These are phyloP conservation scores for Trichaptum fuscoviolaceum DNA, from an alignment of 768 basidiomycete genomes.

Conservation along the genomic window DNA sequence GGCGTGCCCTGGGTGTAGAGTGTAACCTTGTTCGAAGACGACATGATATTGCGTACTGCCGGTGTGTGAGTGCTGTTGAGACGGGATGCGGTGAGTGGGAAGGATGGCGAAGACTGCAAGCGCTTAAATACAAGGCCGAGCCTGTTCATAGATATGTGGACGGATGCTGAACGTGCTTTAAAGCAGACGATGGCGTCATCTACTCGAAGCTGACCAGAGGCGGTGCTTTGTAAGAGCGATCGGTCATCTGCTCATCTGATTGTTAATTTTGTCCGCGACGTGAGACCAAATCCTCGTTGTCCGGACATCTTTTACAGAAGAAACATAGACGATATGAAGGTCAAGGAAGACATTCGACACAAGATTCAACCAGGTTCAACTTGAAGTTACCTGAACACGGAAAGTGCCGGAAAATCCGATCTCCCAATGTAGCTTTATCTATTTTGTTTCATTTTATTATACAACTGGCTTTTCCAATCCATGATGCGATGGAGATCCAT, in stretches of 20 bases:
- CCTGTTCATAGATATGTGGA: no score
- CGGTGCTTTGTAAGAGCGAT: neutral
- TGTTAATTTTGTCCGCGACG: neutral
- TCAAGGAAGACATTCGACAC: no score
- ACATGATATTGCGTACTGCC: neutral
- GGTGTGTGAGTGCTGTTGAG: neutral
- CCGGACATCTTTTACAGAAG: no score
- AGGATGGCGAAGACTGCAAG: neutral
- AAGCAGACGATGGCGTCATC: neutral
- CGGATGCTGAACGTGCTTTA: neutral
- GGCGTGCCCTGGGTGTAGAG: conserved; percentile 53
- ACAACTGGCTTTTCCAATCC: no score
- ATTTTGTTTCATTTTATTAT: no score
- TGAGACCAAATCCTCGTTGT: neutral
- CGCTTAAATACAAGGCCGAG: neutral
- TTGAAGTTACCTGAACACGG: no score
- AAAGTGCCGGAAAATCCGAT: no score
- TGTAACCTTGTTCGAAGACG: conserved; percentile 8
- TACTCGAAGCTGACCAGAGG: neutral
- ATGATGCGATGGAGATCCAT: no score
- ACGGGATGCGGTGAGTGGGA: neutral
- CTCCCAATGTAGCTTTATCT: no score
- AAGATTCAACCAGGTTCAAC: no score
- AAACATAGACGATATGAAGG: no score
- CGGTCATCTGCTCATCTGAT: neutral